phyloP scores from a whole-genome alignment of 192 early-diverging fungal genomes.

The Backusella tuberculispora region DNA sequence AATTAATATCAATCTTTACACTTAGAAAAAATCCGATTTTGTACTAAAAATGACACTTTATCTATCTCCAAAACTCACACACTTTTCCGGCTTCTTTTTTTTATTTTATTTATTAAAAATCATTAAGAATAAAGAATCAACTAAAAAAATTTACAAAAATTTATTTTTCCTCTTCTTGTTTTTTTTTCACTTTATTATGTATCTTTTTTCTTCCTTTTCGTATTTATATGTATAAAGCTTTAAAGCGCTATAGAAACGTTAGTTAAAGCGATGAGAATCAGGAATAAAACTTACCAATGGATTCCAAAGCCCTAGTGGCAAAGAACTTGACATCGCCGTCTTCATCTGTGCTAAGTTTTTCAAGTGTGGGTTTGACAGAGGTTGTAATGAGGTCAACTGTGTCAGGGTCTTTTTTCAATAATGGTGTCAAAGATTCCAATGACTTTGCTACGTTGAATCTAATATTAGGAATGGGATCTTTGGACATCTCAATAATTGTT shows the following conservation, averaged over 20 bases:
- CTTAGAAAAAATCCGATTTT: constrained; percentile 13
- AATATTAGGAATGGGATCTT: constrained; percentile 98
- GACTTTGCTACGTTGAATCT: constrained; percentile 99
- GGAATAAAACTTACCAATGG: constrained; percentile 34
- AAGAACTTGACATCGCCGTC: constrained; percentile 96
- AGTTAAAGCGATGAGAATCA: neutral
- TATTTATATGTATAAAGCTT: constrained; percentile 2
- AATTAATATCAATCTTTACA: neutral
- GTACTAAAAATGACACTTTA: no score
- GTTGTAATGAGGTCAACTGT: constrained; percentile 63
- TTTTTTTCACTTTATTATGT: neutral
- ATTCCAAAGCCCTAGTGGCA: constrained; percentile 74
- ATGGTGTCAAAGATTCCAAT: constrained; percentile 81
- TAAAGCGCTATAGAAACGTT: constrained; percentile 2
- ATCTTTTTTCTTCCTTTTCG: constrained; percentile 2
- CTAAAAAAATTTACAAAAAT: neutral
- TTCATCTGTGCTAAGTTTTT: constrained; percentile 82
- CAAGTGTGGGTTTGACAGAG: constrained; percentile 81
- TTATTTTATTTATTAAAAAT: neutral
- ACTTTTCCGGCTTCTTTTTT: no score
- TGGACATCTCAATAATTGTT: constrained; percentile 78
- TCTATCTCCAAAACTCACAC: no score
- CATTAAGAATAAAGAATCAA: neutral
- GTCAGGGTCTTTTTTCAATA: constrained; percentile 69
- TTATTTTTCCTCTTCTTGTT: constrained; percentile 8